phyloP scores from a whole-genome alignment of 495 filamentous ascomycete species.

The Aspergillus wentii region DNA sequence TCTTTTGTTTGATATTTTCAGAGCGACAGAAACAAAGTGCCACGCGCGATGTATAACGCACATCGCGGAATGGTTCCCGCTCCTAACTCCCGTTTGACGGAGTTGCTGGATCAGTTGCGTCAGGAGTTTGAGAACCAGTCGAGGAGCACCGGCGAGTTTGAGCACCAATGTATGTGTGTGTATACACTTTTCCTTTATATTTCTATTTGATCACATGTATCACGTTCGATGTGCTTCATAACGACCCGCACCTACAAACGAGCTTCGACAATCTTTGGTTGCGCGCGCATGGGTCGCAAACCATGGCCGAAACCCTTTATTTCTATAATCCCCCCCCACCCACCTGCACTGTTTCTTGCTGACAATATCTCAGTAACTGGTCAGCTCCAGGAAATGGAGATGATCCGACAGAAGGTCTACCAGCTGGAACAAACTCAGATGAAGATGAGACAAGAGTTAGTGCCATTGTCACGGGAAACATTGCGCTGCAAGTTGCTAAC shows the following conservation, averaged over 20 bases:
- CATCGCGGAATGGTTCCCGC: conserved; percentile 78
- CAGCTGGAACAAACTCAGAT: conserved; percentile 83
- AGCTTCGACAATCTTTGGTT: no score
- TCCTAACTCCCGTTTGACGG: conserved; percentile 73
- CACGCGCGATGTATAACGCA: conserved; percentile 74
- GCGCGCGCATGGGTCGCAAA: no score
- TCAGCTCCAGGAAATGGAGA: conserved; percentile 88
- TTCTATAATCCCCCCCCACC: no score
- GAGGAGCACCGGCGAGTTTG: conserved; percentile 71
- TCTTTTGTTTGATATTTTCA: conserved; percentile 1
- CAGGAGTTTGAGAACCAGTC: conserved; percentile 84
- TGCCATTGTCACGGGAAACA: neutral
- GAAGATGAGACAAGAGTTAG: conserved; percentile 84
- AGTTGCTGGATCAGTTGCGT: conserved; percentile 86
- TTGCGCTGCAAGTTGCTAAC: conserved; percentile 2
- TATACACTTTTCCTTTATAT: no score
- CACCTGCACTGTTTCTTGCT: conserved; percentile 22
- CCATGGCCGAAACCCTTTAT: no score
- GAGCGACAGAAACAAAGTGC: neutral
- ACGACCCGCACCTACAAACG: no score
- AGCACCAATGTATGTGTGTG: conserved; percentile 81
- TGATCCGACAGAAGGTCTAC: conserved; percentile 87
- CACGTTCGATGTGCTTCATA: no score
- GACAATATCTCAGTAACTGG: conserved; percentile 58
- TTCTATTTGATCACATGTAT: no score